These are phyloP conservation scores for Ogataea glucozyma DNA, from an alignment of 805 yeast species.

Conservation along the genomic window DNA sequence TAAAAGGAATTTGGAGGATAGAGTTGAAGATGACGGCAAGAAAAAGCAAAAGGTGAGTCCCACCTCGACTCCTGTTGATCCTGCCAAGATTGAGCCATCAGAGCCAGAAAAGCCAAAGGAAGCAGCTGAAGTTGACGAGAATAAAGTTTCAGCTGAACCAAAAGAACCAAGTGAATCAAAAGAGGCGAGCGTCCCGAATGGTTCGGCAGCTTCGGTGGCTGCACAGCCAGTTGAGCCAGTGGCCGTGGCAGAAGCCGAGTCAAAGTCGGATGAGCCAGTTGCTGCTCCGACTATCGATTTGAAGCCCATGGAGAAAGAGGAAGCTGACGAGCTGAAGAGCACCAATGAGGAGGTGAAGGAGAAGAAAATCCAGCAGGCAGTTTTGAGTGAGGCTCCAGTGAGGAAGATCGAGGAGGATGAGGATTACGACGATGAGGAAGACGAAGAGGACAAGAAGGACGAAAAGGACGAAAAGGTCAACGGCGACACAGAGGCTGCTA, in stretches of 20 bases:
- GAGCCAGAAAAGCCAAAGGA: background rate
- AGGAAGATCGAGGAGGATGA: conserved; percentile 40
- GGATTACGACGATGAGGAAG: conserved; percentile 37
- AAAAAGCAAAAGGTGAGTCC: conserved; percentile 18
- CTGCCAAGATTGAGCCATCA: background rate
- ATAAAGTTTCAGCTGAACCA: background rate
- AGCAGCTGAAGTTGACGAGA: background rate
- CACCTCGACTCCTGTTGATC: too few relatives aligned
- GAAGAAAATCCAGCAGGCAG: conserved; percentile 17
- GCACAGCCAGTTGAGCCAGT: background rate
- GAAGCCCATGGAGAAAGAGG: conserved; percentile 36
- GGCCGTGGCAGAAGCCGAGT: conserved; percentile 5
- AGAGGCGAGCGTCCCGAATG: conserved; percentile 5
- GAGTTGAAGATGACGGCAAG: background rate
- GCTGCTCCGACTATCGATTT: conserved; percentile 28
- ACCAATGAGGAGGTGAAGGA: conserved; percentile 19
- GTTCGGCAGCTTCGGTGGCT: background rate
- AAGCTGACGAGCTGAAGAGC: conserved; percentile 27
- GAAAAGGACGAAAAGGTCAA: conserved; percentile 12
- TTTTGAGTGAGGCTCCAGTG: conserved; percentile 31
- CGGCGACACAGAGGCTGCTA: conserved; percentile 4
- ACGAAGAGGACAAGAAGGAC: conserved; percentile 10
- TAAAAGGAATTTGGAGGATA: conserved; percentile 15
- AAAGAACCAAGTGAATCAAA: background rate
- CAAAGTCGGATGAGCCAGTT: conserved; percentile 8